Evolutionary conservation across 2,329 filamentous ascomycete genomes (phyloP).

Genomic region (Colletotrichum cereale): DNA sequence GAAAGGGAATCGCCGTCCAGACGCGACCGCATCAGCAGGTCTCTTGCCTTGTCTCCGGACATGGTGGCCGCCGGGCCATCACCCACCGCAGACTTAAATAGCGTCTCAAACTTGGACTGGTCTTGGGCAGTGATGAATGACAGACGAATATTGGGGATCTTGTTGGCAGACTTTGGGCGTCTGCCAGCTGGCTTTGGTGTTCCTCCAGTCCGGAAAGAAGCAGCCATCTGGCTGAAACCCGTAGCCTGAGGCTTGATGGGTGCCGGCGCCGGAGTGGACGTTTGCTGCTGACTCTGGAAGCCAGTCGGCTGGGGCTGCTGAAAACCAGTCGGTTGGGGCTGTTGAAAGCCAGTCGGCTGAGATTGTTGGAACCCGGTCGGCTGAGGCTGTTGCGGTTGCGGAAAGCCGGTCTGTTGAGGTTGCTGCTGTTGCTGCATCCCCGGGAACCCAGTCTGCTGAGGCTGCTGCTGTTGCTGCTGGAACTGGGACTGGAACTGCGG

Average conservation of each 20-base stretch:
- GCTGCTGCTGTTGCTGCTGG: slow-evolving; percentile 65
- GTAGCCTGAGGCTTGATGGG: slow-evolving; percentile 75
- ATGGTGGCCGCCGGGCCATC: slow-evolving; percentile 82
- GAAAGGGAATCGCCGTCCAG: slow-evolving; percentile 88
- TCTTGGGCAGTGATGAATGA: slow-evolving; percentile 97
- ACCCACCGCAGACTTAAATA: slow-evolving; percentile 96
- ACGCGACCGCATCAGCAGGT: slow-evolving; percentile 89
- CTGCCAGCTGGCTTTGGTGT: slow-evolving; percentile 59
- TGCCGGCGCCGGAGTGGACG: slow-evolving; percentile 63
- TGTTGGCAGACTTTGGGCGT: slow-evolving; percentile 69
- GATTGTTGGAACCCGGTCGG: slow-evolving; percentile 51
- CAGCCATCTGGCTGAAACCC: slow-evolving; percentile 75
- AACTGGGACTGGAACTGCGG: slow-evolving; percentile 71
- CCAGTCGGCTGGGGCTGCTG: slow-evolving; percentile 57
- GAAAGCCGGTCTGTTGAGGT: slow-evolving; percentile 59
- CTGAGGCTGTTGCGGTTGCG: slow-evolving; percentile 53
- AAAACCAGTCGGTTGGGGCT: slow-evolving; percentile 59
- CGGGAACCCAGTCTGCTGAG: slow-evolving; percentile 58
- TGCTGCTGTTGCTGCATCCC: slow-evolving; percentile 57
- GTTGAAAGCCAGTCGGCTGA: slow-evolving; percentile 60
- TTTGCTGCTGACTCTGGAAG: slow-evolving; percentile 63
- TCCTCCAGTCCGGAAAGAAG: slow-evolving; percentile 70
- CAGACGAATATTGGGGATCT: slow-evolving; percentile 92
- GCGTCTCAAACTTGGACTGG: slow-evolving; percentile 95
- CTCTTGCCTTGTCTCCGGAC: slow-evolving; percentile 91